Base-by-base conservation (phyloP, 305 asterid genomes). In the Caryopteris hybrid region DNA sequence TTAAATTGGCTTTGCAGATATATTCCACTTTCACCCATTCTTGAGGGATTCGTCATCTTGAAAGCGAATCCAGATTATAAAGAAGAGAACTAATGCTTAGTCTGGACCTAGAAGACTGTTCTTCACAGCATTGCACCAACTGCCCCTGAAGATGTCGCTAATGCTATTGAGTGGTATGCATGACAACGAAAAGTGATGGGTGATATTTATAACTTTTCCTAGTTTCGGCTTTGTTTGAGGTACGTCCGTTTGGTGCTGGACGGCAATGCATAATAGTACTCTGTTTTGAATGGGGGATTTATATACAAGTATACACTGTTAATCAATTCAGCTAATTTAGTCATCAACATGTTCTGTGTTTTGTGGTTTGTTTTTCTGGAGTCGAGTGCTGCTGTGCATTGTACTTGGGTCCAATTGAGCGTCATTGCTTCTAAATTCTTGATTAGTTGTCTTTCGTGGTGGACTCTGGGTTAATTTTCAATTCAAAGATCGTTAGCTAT, bases 21-120 rank as follows among this genome's bases (percentile, higher is more conserved):
- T 66, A 78, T 86, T 69, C 98, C 97, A 0, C 77, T 94, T 1
- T 89, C 99, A 0, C 99, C 98, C 31, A 82, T 94, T 70, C 96
- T 94, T 0, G 98, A 94, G 78, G 99, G 99, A 50, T 94, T 94
- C 18, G 98, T 94, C 70, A 91, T 94, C 79, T 74, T 91, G 51
- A 94, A 86, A 69, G 92, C 86, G 88, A 94, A 94, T 61, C 99
- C 97, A 0, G 97, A 94, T 2, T 91, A 89, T 60, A 88, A 67
- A 62, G 96, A 93, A 12, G 97, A 86, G 65, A 61, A 74, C 8
- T 87, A 74, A 83, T 36, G 67, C 74, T 45, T 70, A 61, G 50
- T n/a, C n/a, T n/a, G n/a, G n/a, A n/a, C n/a, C n/a, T n/a, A n/a
- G n/a, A n/a, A n/a, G n/a, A n/a, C n/a, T n/a, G n/a, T n/a, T n/a